Conservation (phyloP, 306 rosid genomes). For the Carpinus viminea region DNA sequence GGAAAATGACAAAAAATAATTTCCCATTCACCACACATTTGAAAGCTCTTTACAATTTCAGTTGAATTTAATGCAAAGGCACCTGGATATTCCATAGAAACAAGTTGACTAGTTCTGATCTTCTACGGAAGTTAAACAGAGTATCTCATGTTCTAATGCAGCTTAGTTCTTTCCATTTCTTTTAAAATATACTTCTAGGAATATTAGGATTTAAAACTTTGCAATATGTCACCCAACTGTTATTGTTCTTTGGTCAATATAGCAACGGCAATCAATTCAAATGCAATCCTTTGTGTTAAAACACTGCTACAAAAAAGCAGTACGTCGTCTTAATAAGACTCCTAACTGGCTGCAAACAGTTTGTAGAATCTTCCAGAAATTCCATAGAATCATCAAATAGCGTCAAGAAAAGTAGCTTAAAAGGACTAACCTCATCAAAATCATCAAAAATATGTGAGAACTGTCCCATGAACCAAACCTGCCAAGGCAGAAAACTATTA, state of each 20-base stretch:
- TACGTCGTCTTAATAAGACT: not conserved
- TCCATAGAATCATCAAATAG: conserved; percentile 5
- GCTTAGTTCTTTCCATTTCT: too few relatives aligned
- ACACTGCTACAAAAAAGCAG: not conserved
- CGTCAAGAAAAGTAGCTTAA: conserved; percentile 13
- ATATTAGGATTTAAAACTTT: too few relatives aligned
- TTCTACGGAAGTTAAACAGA: not conserved
- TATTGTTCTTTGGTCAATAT: not conserved
- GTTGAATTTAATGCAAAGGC: not conserved
- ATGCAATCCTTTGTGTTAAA: not conserved
- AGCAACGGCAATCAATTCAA: not conserved
- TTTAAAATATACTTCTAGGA: too few relatives aligned
- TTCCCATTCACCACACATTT: not conserved
- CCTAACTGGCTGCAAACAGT: conserved; percentile 8
- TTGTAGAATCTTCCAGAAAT: conserved; percentile 7
- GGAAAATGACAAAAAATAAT: not conserved
- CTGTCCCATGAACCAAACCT: conserved; percentile 94
- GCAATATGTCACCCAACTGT: not conserved
- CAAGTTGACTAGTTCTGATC: not conserved
- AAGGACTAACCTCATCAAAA: conserved; percentile 76
- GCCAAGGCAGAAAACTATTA: conserved; percentile 39
- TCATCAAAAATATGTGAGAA: conserved; percentile 71
- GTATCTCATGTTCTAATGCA: not conserved
- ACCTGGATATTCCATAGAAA: not conserved
- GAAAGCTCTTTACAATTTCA: not conserved